Evolutionary conservation across 2,329 filamentous ascomycete genomes (phyloP).

Genomic region (Hawksworthiomyces lignivorus): DNA sequence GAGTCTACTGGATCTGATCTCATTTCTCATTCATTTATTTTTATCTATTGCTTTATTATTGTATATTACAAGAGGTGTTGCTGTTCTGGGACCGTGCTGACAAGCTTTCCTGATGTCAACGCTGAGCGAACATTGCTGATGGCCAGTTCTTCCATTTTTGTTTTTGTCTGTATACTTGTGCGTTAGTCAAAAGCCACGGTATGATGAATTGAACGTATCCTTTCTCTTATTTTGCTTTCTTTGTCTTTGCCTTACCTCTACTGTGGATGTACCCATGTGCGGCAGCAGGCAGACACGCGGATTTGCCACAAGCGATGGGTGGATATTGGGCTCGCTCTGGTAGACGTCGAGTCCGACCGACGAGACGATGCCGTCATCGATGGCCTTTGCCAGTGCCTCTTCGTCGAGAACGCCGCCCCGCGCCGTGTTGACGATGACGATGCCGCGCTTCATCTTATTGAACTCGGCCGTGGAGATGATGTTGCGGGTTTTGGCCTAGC

Average conservation of each 20-base stretch:
- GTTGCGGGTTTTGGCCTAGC: constrained; percentile 29
- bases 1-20: no score
- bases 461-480: constrained; percentile 45
- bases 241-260: constrained; percentile 30
- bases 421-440: constrained; percentile 50
- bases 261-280: constrained; percentile 60
- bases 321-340: constrained; percentile 51
- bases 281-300: constrained; percentile 55
- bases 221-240: not conserved
- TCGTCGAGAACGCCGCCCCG: constrained; percentile 50
- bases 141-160: constrained; percentile 7
- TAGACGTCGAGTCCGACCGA: constrained; percentile 50
- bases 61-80: not conserved
- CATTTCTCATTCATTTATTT: no score
- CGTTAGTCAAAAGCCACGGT: no score
- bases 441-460: constrained; percentile 45
- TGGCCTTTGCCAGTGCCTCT: constrained; percentile 42
- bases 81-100: constrained; percentile 8
- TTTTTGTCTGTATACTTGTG: constrained; percentile 17
- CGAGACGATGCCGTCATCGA: constrained; percentile 45
- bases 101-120: constrained; percentile 2
- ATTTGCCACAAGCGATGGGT: constrained; percentile 51
- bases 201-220: not conserved
- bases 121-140: constrained; percentile 5
- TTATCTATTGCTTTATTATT: no score